Evolutionary conservation across 768 basidiomycete species (phyloP), one percentile per base, ranked within the genome.

Genomic region (Candolleomyces eurysporus): DNA sequence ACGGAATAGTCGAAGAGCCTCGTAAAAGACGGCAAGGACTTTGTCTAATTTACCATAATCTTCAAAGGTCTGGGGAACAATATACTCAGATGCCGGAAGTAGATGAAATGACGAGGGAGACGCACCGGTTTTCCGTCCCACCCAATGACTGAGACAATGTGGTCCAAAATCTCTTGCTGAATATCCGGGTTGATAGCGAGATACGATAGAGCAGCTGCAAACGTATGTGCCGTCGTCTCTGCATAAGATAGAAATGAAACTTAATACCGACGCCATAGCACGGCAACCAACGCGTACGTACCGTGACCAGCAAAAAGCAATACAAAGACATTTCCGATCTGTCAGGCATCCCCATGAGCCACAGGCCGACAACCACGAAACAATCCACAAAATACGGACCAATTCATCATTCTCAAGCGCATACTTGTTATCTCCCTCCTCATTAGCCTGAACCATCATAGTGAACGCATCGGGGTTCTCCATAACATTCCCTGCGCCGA

Each of bases 301-400:
- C 84, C 85, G 67, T 86, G 83, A 13, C 87, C 86, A 48, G 86
- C 84, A 45, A 87, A 80, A 22, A 88, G 70, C 66, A 84, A 73
- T 11, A 78, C 64, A 63, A 78, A 85, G 1, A 83, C 66, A 54
- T 85, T 86, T 5, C 83, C 84, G 52, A 84, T 81, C 83, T 83
- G 59, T 43, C 49, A 17, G 2, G 36, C 30, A 39, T 39, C 31
- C 2, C 43, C 2, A 51, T 43, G 26, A 36, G 43, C n/a, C 46
- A 42, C 48, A 54, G 43, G 43, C 49, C 26, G 17, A 36, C 26
- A 13, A 21, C 9, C 22, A 21, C 53, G 49, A 11, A 58, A 10
- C 3, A 43, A 3, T 6, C 21, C 46, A 26, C 7, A 9, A 58
- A 32, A 50, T 45, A 64, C 73, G 30, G 50, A 79, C 80, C 56